phyloP scores from a whole-genome alignment of 768 basidiomycete species.

The Auricularia cornea region DNA sequence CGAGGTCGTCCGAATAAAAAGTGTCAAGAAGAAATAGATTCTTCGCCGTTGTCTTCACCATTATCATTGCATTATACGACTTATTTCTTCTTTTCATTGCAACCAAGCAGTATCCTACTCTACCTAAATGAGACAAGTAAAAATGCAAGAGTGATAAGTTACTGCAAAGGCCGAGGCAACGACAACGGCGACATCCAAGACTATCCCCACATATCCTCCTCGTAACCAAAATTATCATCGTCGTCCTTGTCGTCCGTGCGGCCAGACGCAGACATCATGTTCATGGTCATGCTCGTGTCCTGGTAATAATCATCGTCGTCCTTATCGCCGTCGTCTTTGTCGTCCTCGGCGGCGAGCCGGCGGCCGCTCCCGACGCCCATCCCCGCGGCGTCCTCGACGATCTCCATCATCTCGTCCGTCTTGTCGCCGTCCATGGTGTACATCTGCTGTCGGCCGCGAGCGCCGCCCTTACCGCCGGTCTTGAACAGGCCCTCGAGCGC shows the following conservation, averaged over 20 bases:
- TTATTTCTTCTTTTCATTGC: not conserved
- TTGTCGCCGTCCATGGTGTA: not conserved
- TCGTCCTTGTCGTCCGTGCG: not conserved
- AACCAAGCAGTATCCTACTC: too few species aligned
- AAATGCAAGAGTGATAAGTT: too few species aligned
- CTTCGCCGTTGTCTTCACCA: not conserved
- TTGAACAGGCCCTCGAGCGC: constrained; percentile 71
- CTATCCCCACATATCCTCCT: not conserved
- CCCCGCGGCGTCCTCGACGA: not conserved
- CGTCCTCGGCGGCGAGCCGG: not conserved
- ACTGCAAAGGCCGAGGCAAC: too few species aligned
- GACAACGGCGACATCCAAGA: too few species aligned
- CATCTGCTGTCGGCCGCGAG: not conserved
- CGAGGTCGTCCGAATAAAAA: constrained; percentile 86
- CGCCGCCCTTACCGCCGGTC: not conserved
- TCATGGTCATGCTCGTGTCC: not conserved
- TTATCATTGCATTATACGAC: not conserved
- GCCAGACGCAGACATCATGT: too few species aligned
- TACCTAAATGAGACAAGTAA: too few species aligned
- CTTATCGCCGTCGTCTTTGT: not conserved
- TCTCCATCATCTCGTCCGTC: not conserved
- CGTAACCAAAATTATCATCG: not conserved
- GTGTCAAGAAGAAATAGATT: constrained; percentile 88
- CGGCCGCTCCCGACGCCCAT: not conserved
- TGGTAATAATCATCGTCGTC: not conserved